phyloP scores from a whole-genome alignment of 805 yeast genomes.

The Zygotorulaspora sp. region DNA sequence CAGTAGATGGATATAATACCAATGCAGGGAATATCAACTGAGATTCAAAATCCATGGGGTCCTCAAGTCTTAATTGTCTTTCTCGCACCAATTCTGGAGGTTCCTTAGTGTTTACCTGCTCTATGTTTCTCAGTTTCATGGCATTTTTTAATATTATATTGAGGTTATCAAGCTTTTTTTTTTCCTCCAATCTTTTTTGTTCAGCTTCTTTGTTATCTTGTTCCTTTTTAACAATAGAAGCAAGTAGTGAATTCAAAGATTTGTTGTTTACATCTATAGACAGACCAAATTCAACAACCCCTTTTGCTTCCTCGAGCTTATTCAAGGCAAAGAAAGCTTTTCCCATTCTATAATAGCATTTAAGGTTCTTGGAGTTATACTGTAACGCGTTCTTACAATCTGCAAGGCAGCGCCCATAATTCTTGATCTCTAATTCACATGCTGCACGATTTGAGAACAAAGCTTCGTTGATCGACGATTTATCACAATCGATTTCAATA shows the following conservation, averaged over 20 bases:
- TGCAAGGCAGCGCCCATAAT: conserved; percentile 79
- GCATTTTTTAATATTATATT: conserved; percentile 52
- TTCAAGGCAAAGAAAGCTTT: conserved; percentile 70
- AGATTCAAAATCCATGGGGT: conserved; percentile 63
- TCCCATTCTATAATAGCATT: conserved; percentile 83
- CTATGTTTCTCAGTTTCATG: conserved; percentile 53
- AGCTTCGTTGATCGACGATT: conserved; percentile 51
- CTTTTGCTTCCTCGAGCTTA: conserved; percentile 65
- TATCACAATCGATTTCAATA: conserved; percentile 62
- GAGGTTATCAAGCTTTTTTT: conserved; percentile 38
- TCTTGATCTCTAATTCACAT: conserved; percentile 78
- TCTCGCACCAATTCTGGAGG: conserved; percentile 56
- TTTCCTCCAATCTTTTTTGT: conserved; percentile 18
- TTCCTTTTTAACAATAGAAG: conserved; percentile 40
- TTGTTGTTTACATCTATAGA: conserved; percentile 55
- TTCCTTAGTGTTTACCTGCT: conserved; percentile 44
- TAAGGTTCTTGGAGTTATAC: conserved; percentile 63
- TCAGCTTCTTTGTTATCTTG: conserved; percentile 33
- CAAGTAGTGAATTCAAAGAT: conserved; percentile 47
- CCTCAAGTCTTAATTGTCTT: conserved; percentile 55
- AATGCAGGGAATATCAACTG: conserved; percentile 79
- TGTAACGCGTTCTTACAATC: conserved; percentile 73
- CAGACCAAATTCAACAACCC: conserved; percentile 61
- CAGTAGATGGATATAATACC: conserved; percentile 74
- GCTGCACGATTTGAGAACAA: conserved; percentile 83